Evolutionary conservation across 1,284 basidiomycete genomes (phyloP).

Genomic region (Leccinum subfulvum): DNA sequence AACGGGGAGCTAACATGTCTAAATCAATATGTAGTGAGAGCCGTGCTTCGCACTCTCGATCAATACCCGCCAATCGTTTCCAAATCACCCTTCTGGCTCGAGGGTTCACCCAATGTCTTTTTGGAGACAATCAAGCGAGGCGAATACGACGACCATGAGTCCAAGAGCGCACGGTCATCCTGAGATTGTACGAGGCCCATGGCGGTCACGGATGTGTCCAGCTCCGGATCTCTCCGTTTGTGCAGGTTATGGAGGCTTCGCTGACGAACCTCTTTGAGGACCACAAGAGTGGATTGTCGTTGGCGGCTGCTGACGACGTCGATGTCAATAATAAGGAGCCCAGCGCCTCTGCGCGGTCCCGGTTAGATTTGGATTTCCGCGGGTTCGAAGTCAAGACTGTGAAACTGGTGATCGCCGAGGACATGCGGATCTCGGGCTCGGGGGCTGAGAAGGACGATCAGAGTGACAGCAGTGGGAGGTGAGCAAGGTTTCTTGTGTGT

Average conservation of each 20-base stretch:
- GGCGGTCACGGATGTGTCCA: conserved; percentile 79
- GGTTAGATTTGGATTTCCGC: conserved; percentile 50
- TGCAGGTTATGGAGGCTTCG: conserved; percentile 62
- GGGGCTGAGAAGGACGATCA: conserved; percentile 7
- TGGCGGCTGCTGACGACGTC: conserved; percentile 7
- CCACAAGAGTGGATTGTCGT: conserved; percentile 48
- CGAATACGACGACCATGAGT: conserved; percentile 73
- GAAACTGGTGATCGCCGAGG: conserved; percentile 46
- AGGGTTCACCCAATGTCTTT: conserved; percentile 76
- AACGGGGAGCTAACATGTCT: conserved; percentile 1
- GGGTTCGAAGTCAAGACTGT: conserved; percentile 77
- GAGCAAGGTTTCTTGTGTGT: conserved; percentile 2
- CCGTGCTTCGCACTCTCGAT: conserved; percentile 35
- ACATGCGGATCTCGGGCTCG: not conserved
- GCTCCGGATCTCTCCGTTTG: conserved; percentile 53
- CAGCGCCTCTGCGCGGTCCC: not conserved
- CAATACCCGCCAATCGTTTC: conserved; percentile 21
- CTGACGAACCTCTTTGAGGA: conserved; percentile 86
- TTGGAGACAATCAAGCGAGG: conserved; percentile 95
- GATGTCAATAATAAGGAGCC: not conserved
- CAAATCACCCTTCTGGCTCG: conserved; percentile 59
- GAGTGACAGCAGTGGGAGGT: conserved; percentile 9
- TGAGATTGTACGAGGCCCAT: conserved; percentile 88
- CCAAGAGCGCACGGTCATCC: conserved; percentile 57
- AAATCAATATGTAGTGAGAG: conserved; percentile 50